phyloP scores from a whole-genome alignment of 352 stramenopile species.

The Phytophthora hybrid region DNA sequence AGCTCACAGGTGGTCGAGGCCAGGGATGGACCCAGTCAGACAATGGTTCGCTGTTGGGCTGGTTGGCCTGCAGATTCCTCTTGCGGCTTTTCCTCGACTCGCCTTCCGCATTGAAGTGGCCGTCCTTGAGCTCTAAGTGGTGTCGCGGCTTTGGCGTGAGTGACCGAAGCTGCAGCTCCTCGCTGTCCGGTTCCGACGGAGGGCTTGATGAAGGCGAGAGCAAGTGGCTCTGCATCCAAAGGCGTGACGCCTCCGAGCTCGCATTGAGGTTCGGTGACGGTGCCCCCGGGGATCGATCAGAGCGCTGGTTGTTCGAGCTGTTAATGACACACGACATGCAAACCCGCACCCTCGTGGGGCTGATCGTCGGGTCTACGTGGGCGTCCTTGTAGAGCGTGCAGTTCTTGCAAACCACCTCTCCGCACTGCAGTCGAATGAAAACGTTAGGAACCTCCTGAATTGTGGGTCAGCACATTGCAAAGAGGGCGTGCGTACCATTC shows the following conservation, averaged over 20 bases:
- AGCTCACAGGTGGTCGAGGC: constrained; percentile 68
- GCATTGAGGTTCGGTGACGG: constrained; percentile 27
- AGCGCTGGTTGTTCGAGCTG: constrained; percentile 37
- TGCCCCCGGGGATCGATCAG: not conserved
- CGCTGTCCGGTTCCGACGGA: constrained; percentile 49
- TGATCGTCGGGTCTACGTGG: constrained; percentile 52
- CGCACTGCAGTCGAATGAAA: constrained; percentile 50
- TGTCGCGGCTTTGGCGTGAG: constrained; percentile 29
- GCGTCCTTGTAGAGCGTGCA: constrained; percentile 83
- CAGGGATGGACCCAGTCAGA: constrained; percentile 69
- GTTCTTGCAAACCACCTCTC: constrained; percentile 83
- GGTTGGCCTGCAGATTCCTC: constrained; percentile 22
- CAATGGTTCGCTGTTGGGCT: constrained; percentile 27
- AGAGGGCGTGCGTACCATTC: constrained; percentile 57
- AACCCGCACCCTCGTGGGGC: constrained; percentile 74
- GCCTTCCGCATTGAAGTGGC: constrained; percentile 40
- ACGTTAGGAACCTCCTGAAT: constrained; percentile 13
- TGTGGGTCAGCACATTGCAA: not conserved
- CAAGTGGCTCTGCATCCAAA: constrained; percentile 71
- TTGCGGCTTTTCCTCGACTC: constrained; percentile 35
- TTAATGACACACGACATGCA: constrained; percentile 85
- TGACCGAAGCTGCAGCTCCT: constrained; percentile 35
- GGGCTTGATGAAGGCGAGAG: constrained; percentile 62
- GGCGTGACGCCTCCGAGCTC: constrained; percentile 50
- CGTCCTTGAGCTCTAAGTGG: constrained; percentile 37